phyloP scores from a whole-genome alignment of 495 filamentous ascomycete genomes.

The Eremomyces bilateralis region DNA sequence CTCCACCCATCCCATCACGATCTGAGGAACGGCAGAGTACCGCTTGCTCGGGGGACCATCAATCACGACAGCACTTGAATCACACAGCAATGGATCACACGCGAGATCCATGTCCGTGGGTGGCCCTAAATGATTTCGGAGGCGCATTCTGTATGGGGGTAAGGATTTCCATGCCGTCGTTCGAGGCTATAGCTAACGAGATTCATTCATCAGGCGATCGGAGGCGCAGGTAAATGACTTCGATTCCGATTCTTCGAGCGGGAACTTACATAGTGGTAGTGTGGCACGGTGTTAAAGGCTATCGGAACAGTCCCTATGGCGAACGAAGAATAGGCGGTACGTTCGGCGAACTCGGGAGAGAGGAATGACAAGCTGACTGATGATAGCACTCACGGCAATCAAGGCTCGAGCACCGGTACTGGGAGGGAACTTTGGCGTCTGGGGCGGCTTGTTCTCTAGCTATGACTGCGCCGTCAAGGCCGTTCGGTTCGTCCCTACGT shows the following conservation, averaged over 20 bases:
- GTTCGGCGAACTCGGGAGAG: neutral
- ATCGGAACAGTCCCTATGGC: slow-evolving; percentile 61
- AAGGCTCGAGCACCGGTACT: slow-evolving; percentile 91
- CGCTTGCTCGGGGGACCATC: no score
- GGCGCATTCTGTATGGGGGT: slow-evolving; percentile 96
- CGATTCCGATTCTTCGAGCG: neutral
- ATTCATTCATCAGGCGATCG: slow-evolving; percentile 40
- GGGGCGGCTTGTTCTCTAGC: slow-evolving; percentile 85
- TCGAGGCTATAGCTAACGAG: slow-evolving; percentile 5
- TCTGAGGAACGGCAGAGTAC: no score
- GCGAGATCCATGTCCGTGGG: slow-evolving; percentile 88
- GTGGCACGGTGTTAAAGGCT: slow-evolving; percentile 97
- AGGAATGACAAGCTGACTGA: neutral
- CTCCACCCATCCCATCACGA: no score
- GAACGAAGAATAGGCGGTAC: slow-evolving; percentile 74
- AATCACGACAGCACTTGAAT: no score
- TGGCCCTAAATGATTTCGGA: slow-evolving; percentile 87
- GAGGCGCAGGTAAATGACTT: slow-evolving; percentile 28
- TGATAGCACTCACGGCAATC: slow-evolving; percentile 62
- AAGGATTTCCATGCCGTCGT: slow-evolving; percentile 24
- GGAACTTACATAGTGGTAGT: slow-evolving; percentile 27
- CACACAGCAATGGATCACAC: slow-evolving; percentile 43
- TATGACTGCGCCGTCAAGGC: slow-evolving; percentile 98
- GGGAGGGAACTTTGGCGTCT: slow-evolving; percentile 93
- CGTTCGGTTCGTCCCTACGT: slow-evolving; percentile 24